Evolutionary conservation across 768 basidiomycete genomes (phyloP).

Genomic region (Gloeostereum incarnatum): DNA sequence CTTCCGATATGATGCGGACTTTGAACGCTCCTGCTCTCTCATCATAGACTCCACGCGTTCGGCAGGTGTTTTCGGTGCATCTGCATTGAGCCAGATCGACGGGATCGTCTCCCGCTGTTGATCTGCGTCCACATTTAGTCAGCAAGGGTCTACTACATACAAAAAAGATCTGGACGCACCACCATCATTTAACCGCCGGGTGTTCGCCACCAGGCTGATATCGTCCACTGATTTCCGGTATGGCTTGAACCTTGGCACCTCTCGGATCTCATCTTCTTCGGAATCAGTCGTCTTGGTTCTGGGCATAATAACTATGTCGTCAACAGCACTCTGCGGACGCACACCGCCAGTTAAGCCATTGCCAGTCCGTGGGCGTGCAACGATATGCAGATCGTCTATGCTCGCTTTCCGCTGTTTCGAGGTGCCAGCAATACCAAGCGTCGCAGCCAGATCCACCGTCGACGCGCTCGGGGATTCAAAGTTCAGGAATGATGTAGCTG

Average conservation of each 20-base stretch:
- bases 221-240: not conserved
- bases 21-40: not conserved
- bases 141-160: too few species aligned
- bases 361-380: not conserved
- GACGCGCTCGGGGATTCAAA: constrained; percentile 14
- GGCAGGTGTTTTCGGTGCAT: constrained; percentile 1
- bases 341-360: not conserved
- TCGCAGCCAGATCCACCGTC: too few species aligned
- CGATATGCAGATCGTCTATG: not conserved
- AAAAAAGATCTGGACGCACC: too few species aligned
- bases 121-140: too few species aligned
- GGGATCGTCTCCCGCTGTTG: not conserved
- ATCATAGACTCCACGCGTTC: not conserved
- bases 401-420: not conserved
- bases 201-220: not conserved
- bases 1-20: not conserved
- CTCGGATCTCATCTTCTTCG: not conserved
- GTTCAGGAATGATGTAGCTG: constrained; percentile 19
- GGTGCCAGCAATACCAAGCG: too few species aligned
- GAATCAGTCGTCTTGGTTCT: not conserved
- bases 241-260: not conserved
- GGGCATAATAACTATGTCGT: not conserved
- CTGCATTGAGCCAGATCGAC: not conserved
- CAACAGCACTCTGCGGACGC: not conserved
- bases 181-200: too few species aligned